Percentiles rank a stretch among this genome's conserved stretches.
Conservation (phyloP, 352 stramenopile genomes). For the Phytopythium helicoides region DNA sequence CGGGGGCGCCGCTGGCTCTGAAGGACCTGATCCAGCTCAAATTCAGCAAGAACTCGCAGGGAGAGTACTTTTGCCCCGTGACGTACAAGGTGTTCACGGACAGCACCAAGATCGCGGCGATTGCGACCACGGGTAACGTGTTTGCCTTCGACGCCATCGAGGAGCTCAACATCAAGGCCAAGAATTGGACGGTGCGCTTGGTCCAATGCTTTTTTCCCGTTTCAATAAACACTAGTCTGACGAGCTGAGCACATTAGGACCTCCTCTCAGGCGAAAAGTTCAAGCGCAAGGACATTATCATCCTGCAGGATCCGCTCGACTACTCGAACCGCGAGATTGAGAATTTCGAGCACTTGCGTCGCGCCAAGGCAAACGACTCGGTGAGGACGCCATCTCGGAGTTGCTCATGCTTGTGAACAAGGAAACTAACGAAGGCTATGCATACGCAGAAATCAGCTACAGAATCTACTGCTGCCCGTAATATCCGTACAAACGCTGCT, state of each 20-base stretch:
- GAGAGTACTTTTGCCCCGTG: conserved; percentile 90
- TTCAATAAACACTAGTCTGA: too few species aligned
- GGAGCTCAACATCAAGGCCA: conserved; percentile 98
- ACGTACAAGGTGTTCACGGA: conserved; percentile 96
- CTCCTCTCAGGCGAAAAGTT: conserved; percentile 92
- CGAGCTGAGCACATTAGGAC: conserved; percentile 52
- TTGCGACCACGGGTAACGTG: conserved; percentile 92
- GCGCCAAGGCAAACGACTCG: conserved; percentile 45
- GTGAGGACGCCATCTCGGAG: conserved; percentile 23
- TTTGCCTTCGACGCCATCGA: conserved; percentile 96
- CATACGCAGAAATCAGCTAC: conserved; percentile 10
- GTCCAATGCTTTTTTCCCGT: too few species aligned
- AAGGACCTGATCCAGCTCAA: conserved; percentile 94
- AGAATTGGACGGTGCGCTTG: conserved; percentile 89
- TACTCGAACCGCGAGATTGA: conserved; percentile 92
- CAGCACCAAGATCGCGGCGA: conserved; percentile 84
- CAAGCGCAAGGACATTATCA: conserved; percentile 92
- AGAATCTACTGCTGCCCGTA: conserved; percentile 24
- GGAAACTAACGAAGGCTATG: neutral
- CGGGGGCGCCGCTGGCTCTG: conserved; percentile 83
- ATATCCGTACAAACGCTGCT: conserved; percentile 83
- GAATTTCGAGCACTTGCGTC: conserved; percentile 96
- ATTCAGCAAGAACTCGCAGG: conserved; percentile 80
- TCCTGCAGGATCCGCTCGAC: conserved; percentile 94
- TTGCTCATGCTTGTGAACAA: neutral